Percentiles rank a stretch among this genome's conserved stretches.
Conservation (phyloP, 345 rosid genomes). For the Adansonia digitata region DNA sequence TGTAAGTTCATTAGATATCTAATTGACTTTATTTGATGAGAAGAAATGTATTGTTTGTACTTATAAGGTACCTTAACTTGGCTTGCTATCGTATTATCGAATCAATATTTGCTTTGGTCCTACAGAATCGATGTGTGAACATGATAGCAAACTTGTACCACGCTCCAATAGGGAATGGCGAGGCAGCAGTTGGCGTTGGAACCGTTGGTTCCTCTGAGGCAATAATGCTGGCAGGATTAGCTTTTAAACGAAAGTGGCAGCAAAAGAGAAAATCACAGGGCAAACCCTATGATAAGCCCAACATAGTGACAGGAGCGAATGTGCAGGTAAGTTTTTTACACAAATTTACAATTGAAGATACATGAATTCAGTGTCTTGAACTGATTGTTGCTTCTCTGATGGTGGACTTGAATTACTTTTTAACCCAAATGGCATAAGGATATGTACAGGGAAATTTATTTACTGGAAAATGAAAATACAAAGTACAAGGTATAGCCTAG, state of each 20-base stretch:
- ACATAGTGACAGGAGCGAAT: conserved; percentile 79
- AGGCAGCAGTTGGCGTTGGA: conserved; percentile 65
- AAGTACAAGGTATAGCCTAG: neutral
- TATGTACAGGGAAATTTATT: neutral
- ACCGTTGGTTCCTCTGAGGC: conserved; percentile 84
- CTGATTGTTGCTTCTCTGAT: neutral
- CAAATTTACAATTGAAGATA: neutral
- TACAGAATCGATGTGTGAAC: conserved; percentile 75
- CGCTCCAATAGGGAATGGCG: conserved; percentile 52
- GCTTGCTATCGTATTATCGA: neutral
- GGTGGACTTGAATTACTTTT: neutral
- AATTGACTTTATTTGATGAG: too few species aligned
- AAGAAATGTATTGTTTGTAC: too few species aligned
- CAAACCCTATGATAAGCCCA: conserved; percentile 55
- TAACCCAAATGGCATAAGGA: neutral
- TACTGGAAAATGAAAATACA: neutral
- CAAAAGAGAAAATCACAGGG: conserved; percentile 48
- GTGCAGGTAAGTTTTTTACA: conserved; percentile 43
- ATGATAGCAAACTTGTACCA: conserved; percentile 73
- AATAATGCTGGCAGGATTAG: conserved; percentile 80
- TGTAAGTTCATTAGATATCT: too few species aligned
- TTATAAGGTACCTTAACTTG: too few species aligned
- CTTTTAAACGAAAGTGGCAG: conserved; percentile 77
- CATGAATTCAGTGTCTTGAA: neutral
- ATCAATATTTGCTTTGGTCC: neutral